Evolutionary conservation across 2,329 filamentous ascomycete genomes (phyloP).

Genomic region (Camptophora hylomeconis): DNA sequence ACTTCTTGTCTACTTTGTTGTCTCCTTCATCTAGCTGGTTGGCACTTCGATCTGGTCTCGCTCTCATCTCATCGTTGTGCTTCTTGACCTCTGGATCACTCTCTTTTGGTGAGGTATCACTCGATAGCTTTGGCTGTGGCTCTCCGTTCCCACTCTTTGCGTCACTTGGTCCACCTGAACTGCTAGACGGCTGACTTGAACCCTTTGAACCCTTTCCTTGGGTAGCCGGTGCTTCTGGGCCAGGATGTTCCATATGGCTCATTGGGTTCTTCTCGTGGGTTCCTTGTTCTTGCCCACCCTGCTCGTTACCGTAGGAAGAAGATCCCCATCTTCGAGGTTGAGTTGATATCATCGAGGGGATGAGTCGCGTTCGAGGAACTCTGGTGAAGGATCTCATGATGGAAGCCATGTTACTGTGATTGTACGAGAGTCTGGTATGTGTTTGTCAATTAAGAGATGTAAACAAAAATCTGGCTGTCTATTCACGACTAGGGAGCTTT

Average conservation of each 20-base stretch:
- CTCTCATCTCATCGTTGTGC: slow-evolving; percentile 10
- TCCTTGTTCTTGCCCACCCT: slow-evolving; percentile 14
- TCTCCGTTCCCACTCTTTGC: slow-evolving; percentile 13
- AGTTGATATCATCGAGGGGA: slow-evolving; percentile 1
- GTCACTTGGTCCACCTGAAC: slow-evolving; percentile 4
- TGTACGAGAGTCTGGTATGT: too few species aligned
- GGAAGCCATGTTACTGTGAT: slow-evolving; percentile 2
- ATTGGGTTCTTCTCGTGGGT: slow-evolving; percentile 13
- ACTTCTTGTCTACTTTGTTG: slow-evolving; percentile 18
- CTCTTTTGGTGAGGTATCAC: slow-evolving; percentile 16
- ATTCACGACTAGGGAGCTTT: too few species aligned
- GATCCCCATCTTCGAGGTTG: slow-evolving; percentile 10
- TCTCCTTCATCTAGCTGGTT: slow-evolving; percentile 17
- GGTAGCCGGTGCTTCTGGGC: slow-evolving; percentile 14
- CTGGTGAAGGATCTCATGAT: slow-evolving; percentile 2
- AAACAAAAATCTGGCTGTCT: too few species aligned
- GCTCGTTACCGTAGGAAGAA: slow-evolving; percentile 13
- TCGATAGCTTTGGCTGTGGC: too few species aligned
- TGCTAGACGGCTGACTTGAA: neutral
- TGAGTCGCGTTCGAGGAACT: slow-evolving; percentile 3
- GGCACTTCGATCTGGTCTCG: slow-evolving; percentile 3
- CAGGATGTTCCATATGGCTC: slow-evolving; percentile 15
- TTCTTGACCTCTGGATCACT: slow-evolving; percentile 16
- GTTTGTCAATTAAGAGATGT: too few species aligned
- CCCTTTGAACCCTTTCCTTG: slow-evolving; percentile 8